Evolutionary conservation across 441 rosid genomes (phyloP), one percentile per base, ranked within the genome.

Genomic region (Francoa sonchifolia): DNA sequence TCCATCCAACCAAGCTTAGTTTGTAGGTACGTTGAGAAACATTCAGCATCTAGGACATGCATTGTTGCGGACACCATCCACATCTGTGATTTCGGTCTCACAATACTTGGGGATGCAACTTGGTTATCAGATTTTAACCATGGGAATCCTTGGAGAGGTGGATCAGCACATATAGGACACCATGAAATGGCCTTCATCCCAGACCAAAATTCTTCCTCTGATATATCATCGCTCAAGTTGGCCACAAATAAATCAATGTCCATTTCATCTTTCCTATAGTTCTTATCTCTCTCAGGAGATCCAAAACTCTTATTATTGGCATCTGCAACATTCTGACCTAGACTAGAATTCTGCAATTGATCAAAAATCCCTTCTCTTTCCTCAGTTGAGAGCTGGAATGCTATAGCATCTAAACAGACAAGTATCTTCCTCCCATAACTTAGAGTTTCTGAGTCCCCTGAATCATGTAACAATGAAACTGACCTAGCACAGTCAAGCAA

Each of bases 401-500:
- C 89, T 55, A 85, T 64, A 58, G 63, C 61, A 69, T 82, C 69
- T 52, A 90, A 67, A 68, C 58, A 64, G 45, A 46, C 54, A 44
- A 85, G 43, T 49, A 90, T 68, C 65, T 59, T 78, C 61, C 58
- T 66, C 44, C 81, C 96, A 63, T 67, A 74, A 61, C 47, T 61
- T 17, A 61, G 41, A 32, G 82, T 74, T 61, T 85, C 71, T 7
- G 64, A 54, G 55, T 76, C 74, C 50, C 77, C 64, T 42, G 69
- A 63, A 53, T 82, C 90, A 59, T 77, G 66, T 54, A 76, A 57
- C 47, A 65, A 42, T 34, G 94, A 76, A 40, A 85, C 77, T 21
- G 87, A 77, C 71, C 66, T 80, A 61, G 95, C 98, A 55, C 82
- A 85, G 63, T 90, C 96, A 61, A 90, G 74, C 66, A 77, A 77